A percentile compares a stretch with the other conserved stretches of the same genome.
phyloP scores from a whole-genome alignment of 148 eudicot genomes.

The Chenopodium suecicum region DNA sequence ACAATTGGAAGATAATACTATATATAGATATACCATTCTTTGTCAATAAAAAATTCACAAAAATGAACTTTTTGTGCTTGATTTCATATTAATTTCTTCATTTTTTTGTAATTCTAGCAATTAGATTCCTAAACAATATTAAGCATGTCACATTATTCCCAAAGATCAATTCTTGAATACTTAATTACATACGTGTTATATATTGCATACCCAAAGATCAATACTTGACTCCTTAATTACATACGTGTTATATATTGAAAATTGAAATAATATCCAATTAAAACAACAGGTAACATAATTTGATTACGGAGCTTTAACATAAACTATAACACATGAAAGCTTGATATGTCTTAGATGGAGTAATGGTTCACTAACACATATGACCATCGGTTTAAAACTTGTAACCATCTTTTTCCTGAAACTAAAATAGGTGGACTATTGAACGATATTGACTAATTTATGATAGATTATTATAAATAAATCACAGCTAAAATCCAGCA shows the following conservation, averaged over 20 bases:
- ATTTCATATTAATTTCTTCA: neutral
- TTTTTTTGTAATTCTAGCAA: neutral
- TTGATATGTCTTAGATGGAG: neutral
- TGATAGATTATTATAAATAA: no score
- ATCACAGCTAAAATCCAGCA: neutral
- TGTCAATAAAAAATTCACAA: neutral
- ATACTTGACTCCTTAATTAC: neutral
- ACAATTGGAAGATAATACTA: neutral
- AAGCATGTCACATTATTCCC: no score
- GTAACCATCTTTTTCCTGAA: no score
- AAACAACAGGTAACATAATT: neutral
- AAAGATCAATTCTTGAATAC: no score
- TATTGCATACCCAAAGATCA: no score
- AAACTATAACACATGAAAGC: neutral
- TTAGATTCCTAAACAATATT: neutral
- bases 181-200: no score
- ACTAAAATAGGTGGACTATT: no score
- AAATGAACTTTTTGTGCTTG: neutral
- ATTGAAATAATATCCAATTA: neutral
- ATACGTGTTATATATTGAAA: neutral
- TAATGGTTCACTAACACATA: no score
- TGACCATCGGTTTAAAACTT: no score
- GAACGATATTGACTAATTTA: no score
- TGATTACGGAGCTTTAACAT: neutral
- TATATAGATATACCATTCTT: slow-evolving; percentile 5